Evolutionary conservation across 495 filamentous ascomycete genomes (phyloP).

Genomic region (Astrothelium macrocarpum): DNA sequence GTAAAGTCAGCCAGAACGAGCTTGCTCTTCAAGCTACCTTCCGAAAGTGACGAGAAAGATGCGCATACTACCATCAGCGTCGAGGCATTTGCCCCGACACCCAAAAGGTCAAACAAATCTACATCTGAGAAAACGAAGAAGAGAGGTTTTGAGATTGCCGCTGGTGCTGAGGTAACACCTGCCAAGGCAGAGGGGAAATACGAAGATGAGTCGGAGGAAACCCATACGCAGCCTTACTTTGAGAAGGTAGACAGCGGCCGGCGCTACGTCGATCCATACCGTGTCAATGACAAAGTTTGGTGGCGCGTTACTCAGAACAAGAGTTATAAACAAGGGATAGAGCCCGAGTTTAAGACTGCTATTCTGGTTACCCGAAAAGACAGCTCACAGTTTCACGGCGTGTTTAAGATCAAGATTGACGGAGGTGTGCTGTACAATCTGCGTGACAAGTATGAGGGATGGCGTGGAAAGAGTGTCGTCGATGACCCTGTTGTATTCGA

Average conservation of each 20-base stretch:
- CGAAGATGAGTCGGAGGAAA: not conserved
- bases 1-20: not conserved
- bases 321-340: not conserved
- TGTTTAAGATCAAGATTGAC: not conserved
- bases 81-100: not conserved
- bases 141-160: not conserved
- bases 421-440: not conserved
- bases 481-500: not conserved
- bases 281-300: not conserved
- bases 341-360: not conserved
- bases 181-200: not conserved
- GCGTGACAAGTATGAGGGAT: not conserved
- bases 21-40: not conserved
- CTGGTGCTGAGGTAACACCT: not conserved
- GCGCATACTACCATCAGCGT: not conserved
- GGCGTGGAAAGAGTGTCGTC: not conserved
- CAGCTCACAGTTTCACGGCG: not conserved
- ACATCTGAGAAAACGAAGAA: not conserved
- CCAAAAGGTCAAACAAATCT: not conserved
- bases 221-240: not conserved
- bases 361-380: not conserved
- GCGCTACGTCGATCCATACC: not conserved
- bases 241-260: not conserved
- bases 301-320: not conserved
- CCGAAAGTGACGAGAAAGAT: not conserved